phyloP scores from a whole-genome alignment of 2,329 filamentous ascomycete genomes.

The Exophiala spinifera region DNA sequence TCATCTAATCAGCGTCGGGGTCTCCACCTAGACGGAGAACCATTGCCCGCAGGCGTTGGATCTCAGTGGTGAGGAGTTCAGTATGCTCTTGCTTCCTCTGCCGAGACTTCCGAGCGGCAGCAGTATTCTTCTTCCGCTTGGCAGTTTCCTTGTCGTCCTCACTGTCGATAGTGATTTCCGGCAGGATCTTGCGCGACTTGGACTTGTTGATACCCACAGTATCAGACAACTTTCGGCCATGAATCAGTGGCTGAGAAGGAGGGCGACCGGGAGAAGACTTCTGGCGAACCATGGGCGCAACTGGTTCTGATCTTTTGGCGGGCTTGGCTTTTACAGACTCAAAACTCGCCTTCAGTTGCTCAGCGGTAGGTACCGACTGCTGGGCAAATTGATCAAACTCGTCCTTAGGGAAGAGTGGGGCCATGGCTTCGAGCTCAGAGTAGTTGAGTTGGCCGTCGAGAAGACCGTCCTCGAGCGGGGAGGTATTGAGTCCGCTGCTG shows the following conservation, averaged over 20 bases:
- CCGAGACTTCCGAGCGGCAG: constrained; percentile 83
- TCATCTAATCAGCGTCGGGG: constrained; percentile 19
- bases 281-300: constrained; percentile 29
- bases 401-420: constrained; percentile 28
- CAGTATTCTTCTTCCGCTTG: constrained; percentile 86
- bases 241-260: constrained; percentile 35
- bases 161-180: constrained; percentile 69
- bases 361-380: constrained; percentile 31
- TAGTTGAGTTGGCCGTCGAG: constrained; percentile 28
- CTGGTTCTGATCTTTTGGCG: not conserved
- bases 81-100: constrained; percentile 74
- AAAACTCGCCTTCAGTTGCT: constrained; percentile 22
- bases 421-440: constrained; percentile 22
- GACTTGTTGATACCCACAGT: constrained; percentile 61
- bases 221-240: constrained; percentile 61
- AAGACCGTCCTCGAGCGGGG: constrained; percentile 27
- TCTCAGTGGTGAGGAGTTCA: constrained; percentile 61
- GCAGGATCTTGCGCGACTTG: constrained; percentile 73
- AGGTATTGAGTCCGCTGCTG: constrained; percentile 28
- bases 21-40: constrained; percentile 27
- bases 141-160: constrained; percentile 69
- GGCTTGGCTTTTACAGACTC: constrained; percentile 9
- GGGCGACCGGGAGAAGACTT: constrained; percentile 37
- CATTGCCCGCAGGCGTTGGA: constrained; percentile 25
- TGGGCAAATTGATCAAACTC: constrained; percentile 28